Evolutionary conservation across 129 eudicot genomes (phyloP), one percentile per base, ranked within the genome.

Genomic region (Logfia minima): DNA sequence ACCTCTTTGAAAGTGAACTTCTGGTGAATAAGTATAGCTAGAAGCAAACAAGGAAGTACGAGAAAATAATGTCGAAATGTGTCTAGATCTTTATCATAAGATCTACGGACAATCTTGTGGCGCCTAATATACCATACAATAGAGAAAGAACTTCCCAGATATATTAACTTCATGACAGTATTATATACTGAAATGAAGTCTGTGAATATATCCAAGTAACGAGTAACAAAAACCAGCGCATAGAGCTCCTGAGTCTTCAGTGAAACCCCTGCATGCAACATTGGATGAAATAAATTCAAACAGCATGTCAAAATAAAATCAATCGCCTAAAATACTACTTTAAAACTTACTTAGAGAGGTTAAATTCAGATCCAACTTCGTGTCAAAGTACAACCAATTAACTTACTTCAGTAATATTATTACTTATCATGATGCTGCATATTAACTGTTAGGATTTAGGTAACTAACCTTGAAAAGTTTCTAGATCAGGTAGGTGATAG

Each of bases 181-280:
- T 94, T 94, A 66, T 94, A 94, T 14, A 94, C 70, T 13, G 98
- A 94, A 70, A 94, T 77, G 80, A 70, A 94, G 76, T 86, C 88
- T 14, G 98, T 91, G 78, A 94, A 87, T 24, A 94, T 83, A 82
- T 94, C 98, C 83, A 94, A 69, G 89, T 94, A 94, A 75, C 98
- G 98, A 74, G 96, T 91, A 68, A 84, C 94, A 86, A 94, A 94
- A 11, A 94, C 98, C 64, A 94, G 66, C 31, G 98, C 98, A 75
- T 89, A 91, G 64, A 94, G 97, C 83, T 94, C 98, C 72, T 94
- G 98, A 22, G 98, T 94, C 88, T 94, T 94, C 83, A 94, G 87
- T 18, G 98, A 94, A 76, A 94, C 72, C 23, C 98, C 98, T 94
- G 88, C 78, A 88, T 72, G 66, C 75, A 79, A 80, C 75, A 72